A percentile compares a stretch with the other conserved stretches of the same genome.
These are phyloP conservation scores for Citrus glauca DNA, from an alignment of 345 rosid species.

Conservation along the genomic window DNA sequence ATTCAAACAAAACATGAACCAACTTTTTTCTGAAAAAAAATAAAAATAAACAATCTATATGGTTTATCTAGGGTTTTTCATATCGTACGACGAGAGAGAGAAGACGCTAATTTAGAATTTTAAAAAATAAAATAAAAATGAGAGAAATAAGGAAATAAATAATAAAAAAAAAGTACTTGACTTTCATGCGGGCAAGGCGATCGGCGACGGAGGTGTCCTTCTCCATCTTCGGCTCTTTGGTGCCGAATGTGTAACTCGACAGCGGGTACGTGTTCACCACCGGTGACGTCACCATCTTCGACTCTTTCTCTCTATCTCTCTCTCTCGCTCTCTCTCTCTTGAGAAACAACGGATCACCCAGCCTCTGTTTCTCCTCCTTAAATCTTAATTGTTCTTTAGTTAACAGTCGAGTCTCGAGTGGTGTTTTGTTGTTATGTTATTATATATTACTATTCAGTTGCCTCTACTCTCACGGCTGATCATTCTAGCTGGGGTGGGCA, in stretches of 20 bases:
- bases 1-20: background rate
- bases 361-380: no score
- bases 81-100: background rate
- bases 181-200: conserved; percentile 98
- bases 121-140: background rate
- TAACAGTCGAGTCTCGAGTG: no score
- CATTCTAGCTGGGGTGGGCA: background rate
- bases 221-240: conserved; percentile 95
- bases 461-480: no score
- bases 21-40: background rate
- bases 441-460: background rate
- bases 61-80: conserved; percentile 48
- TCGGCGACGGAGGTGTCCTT: conserved; percentile 95
- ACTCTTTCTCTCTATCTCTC: background rate
- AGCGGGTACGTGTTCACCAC: conserved; percentile 90
- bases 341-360: no score
- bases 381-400: no score
- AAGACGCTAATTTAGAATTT: background rate
- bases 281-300: conserved; percentile 63
- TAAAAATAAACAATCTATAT: no score
- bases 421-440: no score
- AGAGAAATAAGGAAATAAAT: background rate
- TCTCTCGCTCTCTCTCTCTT: no score
- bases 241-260: conserved; percentile 91
- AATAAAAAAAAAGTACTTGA: conserved; percentile 45